Conservation (phyloP, 768 basidiomycete species). For the Pholiota molesta region DNA sequence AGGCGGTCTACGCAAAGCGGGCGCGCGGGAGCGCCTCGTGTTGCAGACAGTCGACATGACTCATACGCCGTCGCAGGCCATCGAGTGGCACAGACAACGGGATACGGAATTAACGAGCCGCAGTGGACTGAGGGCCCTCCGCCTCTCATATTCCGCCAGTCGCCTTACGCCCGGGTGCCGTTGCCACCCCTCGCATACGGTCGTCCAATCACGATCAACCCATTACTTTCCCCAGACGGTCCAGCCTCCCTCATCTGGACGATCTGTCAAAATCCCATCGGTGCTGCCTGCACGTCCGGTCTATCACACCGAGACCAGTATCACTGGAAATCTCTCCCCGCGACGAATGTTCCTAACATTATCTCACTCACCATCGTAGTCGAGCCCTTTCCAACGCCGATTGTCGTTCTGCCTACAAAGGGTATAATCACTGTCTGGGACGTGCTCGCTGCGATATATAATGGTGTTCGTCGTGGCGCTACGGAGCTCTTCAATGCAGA, state of each 20-base stretch:
- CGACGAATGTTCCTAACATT: conserved; percentile 1
- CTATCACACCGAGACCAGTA: conserved; percentile 5
- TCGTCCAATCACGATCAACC: conserved; percentile 8
- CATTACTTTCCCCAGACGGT: conserved; percentile 12
- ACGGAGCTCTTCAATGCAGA: conserved; percentile 10
- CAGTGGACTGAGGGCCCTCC: conserved; percentile 26
- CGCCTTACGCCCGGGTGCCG: conserved; percentile 21
- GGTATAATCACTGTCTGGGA: conserved; percentile 23
- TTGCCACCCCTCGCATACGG: conserved; percentile 16
- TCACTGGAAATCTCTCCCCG: conserved; percentile 23
- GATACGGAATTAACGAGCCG: conserved; percentile 24
- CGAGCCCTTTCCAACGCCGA: conserved; percentile 15
- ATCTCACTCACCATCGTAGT: conserved; percentile 18
- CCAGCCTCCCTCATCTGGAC: conserved; percentile 3
- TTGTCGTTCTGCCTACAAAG: conserved; percentile 16
- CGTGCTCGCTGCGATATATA: conserved; percentile 20
- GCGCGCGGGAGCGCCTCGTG: not conserved
- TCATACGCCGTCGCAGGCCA: conserved; percentile 17
- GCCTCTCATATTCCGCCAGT: conserved; percentile 17
- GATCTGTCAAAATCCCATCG: conserved; percentile 7
- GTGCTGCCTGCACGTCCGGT: conserved; percentile 1
- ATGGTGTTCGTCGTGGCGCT: conserved; percentile 12
- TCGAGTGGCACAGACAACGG: conserved; percentile 16
- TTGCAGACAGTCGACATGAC: not conserved
- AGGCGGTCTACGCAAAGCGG: not conserved